These are phyloP conservation scores for Thinopyrum elongatum DNA, from an alignment of 176 grass and related monocot genomes.

Conservation along the genomic window DNA sequence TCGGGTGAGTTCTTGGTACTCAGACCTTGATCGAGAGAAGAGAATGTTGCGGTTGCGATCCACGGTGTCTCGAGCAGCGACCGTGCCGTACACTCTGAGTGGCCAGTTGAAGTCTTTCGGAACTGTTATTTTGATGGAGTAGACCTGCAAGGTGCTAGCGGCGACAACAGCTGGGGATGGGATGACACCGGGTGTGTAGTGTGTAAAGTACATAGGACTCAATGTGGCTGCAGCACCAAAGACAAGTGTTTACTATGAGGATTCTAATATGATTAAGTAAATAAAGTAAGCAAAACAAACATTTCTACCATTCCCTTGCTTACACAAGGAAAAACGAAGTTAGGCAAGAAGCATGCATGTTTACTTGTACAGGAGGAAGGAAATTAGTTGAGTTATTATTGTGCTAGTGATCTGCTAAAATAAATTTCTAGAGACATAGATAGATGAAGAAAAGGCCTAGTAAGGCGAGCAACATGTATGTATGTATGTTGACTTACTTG, in stretches of 20 bases:
- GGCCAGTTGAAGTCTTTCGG: not conserved
- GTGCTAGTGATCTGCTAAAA: no score
- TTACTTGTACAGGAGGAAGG: no score
- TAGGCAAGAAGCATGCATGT: no score
- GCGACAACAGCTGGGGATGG: not conserved
- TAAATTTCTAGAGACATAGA: no score
- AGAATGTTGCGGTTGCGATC: not conserved
- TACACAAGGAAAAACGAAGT: no score
- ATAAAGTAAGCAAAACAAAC: not conserved
- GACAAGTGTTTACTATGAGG: not conserved
- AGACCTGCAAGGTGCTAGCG: not conserved
- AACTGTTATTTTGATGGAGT: not conserved
- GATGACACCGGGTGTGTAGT: not conserved
- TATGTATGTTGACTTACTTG: no score
- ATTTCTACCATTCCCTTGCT: no score
- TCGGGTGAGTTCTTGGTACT: not conserved
- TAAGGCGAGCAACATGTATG: no score
- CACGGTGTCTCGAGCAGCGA: not conserved
- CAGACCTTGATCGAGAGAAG: not conserved
- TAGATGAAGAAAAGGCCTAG: no score
- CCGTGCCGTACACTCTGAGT: not conserved
- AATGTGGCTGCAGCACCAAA: not conserved
- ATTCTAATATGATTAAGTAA: not conserved
- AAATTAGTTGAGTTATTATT: no score
- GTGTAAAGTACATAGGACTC: not conserved